Percentiles rank a stretch among this genome's conserved stretches.
Conservation (phyloP, 2,329 filamentous ascomycete species). For the Fusarium caatingaense region DNA sequence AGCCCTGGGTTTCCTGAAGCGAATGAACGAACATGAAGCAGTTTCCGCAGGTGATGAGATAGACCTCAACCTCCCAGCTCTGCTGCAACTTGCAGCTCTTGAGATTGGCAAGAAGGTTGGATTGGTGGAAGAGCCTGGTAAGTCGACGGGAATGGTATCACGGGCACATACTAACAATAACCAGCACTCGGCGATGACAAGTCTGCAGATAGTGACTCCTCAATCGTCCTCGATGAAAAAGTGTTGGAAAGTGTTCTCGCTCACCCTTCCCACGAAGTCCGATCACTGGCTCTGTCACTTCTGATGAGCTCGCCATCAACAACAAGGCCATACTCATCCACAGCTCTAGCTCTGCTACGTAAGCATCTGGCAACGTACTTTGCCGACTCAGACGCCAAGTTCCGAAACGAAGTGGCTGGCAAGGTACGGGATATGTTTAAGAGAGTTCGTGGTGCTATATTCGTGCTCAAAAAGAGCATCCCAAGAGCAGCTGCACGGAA, state of each 20-base stretch:
- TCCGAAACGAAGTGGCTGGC: constrained; percentile 82
- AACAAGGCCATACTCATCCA: constrained; percentile 75
- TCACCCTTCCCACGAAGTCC: constrained; percentile 71
- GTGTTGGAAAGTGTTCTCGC: constrained; percentile 65
- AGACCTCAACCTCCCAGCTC: constrained; percentile 63
- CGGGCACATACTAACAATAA: constrained; percentile 30
- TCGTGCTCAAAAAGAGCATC: constrained; percentile 62
- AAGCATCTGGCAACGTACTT: constrained; percentile 77
- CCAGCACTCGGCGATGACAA: constrained; percentile 46
- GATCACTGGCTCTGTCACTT: constrained; percentile 84
- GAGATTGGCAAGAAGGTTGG: constrained; percentile 78
- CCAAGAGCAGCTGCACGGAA: constrained; percentile 51
- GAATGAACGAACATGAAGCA: constrained; percentile 64
- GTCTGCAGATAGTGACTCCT: constrained; percentile 32
- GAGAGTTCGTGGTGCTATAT: constrained; percentile 75
- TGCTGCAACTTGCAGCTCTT: constrained; percentile 74
- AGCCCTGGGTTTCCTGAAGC: constrained; percentile 67
- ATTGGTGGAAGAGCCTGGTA: constrained; percentile 75
- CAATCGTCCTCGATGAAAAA: constrained; percentile 54
- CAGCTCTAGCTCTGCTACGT: constrained; percentile 71
- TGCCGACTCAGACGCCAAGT: constrained; percentile 86
- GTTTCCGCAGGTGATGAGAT: constrained; percentile 58
- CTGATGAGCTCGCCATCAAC: constrained; percentile 80
- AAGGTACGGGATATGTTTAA: constrained; percentile 81
- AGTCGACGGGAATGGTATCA: not conserved